phyloP scores from a whole-genome alignment of 139 green algal genomes.

The Chlorella ohadii region DNA sequence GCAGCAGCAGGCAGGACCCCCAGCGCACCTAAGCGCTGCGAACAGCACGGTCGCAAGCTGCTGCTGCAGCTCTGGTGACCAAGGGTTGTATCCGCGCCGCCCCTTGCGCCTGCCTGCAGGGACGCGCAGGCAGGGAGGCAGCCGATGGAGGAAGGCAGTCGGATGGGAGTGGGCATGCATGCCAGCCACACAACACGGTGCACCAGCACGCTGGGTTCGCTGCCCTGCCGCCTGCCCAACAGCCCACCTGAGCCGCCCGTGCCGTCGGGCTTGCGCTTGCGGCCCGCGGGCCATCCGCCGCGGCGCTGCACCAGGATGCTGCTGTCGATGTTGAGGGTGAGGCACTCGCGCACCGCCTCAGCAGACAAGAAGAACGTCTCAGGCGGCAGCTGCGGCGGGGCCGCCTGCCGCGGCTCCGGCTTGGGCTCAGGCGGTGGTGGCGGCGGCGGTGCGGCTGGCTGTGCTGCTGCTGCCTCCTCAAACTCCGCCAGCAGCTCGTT shows the following conservation, averaged over 20 bases:
- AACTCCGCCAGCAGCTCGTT: slow-evolving; percentile 18
- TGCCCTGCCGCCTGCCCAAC: not conserved
- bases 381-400: slow-evolving; percentile 2
- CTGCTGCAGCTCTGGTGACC: slow-evolving; percentile 34
- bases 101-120: slow-evolving; percentile 10
- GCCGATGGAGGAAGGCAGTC: no score
- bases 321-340: slow-evolving; percentile 37
- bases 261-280: not conserved
- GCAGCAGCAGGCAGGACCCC: not conserved
- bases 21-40: not conserved
- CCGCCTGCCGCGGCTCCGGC: not conserved
- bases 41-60: slow-evolving; percentile 21
- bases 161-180: no score
- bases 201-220: no score
- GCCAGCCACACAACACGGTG: not conserved
- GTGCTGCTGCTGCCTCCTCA: not conserved
- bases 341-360: not conserved
- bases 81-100: slow-evolving; percentile 11
- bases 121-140: no score
- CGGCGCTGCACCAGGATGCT: slow-evolving; percentile 12
- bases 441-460: not conserved
- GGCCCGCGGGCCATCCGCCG: slow-evolving; percentile 4
- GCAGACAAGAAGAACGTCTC: slow-evolving; percentile 37
- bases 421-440: not conserved
- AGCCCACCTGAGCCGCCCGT: not conserved